phyloP scores from a whole-genome alignment of 1,284 basidiomycete species.

The Ceratorhiza oryzae-sativae region DNA sequence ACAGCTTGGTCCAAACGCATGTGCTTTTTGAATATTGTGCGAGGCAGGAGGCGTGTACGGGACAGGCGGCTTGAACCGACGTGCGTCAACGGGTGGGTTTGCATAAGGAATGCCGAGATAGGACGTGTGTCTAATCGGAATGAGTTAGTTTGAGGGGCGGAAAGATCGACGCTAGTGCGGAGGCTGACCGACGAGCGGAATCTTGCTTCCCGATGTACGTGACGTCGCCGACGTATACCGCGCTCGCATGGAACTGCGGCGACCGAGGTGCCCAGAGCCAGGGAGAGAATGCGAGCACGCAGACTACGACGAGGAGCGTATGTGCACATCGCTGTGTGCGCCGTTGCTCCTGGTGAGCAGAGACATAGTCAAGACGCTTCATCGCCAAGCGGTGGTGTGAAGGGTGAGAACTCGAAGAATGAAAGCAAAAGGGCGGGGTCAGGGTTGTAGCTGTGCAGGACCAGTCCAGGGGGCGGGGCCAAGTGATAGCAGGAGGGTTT shows the following conservation, averaged over 20 bases:
- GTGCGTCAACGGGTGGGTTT: constrained; percentile 50
- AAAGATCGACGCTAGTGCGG: not conserved
- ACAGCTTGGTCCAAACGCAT: constrained; percentile 22
- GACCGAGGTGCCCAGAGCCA: too few species aligned
- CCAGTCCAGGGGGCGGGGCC: not conserved
- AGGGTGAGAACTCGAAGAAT: not conserved
- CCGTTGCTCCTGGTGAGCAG: not conserved
- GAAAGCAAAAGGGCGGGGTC: not conserved
- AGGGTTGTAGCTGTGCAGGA: constrained; percentile 11
- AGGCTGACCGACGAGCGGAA: constrained; percentile 6
- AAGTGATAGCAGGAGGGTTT: not conserved
- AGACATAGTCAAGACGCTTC: not conserved
- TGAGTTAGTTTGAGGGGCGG: not conserved
- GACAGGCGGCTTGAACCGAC: constrained; percentile 54
- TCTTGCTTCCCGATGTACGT: constrained; percentile 15
- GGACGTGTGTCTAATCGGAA: constrained; percentile 47
- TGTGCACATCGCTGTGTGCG: not conserved
- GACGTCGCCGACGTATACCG: constrained; percentile 1
- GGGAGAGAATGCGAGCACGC: not conserved
- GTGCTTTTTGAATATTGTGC: constrained; percentile 30
- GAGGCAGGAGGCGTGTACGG: constrained; percentile 43
- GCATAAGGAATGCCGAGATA: constrained; percentile 61
- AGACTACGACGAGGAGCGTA: not conserved
- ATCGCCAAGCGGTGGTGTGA: not conserved
- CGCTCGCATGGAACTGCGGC: not conserved